Percentiles rank a stretch among this genome's conserved stretches.
Evolutionary conservation across 345 rosid genomes (phyloP).

Genomic region (Viola odorata): DNA sequence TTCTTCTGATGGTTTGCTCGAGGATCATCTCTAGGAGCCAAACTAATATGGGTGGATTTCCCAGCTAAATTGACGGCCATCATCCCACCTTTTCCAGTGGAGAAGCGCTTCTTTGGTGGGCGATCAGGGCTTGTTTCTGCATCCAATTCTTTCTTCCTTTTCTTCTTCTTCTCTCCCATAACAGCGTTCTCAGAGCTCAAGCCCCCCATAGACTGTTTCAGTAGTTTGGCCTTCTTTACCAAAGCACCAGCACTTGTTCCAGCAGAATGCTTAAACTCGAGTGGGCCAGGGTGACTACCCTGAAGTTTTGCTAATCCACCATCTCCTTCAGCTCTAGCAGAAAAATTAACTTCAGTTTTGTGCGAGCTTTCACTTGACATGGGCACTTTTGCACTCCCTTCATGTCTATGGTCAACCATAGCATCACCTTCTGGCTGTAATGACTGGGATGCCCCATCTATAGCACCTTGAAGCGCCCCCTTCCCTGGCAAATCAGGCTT

Average conservation of each 20-base stretch:
- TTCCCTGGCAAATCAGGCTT: slow-evolving; percentile 21
- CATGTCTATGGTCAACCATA: slow-evolving; percentile 27
- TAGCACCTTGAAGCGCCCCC: slow-evolving; percentile 10
- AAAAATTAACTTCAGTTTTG: slow-evolving; percentile 28
- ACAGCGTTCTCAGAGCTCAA: slow-evolving; percentile 33
- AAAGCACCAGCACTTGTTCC: slow-evolving; percentile 25
- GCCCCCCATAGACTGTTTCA: slow-evolving; percentile 44
- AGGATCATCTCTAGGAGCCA: slow-evolving; percentile 28
- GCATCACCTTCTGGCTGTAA: slow-evolving; percentile 28
- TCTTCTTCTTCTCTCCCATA: slow-evolving; percentile 50
- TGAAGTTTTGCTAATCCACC: slow-evolving; percentile 28
- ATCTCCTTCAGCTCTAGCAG: slow-evolving; percentile 29
- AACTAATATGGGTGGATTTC: slow-evolving; percentile 33
- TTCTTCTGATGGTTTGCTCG: slow-evolving; percentile 32
- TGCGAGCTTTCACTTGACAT: slow-evolving; percentile 31
- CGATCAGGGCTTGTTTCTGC: slow-evolving; percentile 34
- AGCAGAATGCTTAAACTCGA: slow-evolving; percentile 36
- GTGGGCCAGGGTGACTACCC: slow-evolving; percentile 20
- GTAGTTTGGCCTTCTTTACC: slow-evolving; percentile 48
- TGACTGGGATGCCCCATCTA: slow-evolving; percentile 17
- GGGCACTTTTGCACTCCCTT: slow-evolving; percentile 27
- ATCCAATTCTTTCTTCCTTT: slow-evolving; percentile 51
- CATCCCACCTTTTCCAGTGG: slow-evolving; percentile 39
- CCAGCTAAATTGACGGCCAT: slow-evolving; percentile 17
- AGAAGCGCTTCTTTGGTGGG: slow-evolving; percentile 34